Percentiles rank a stretch among this genome's conserved stretches.
These are phyloP conservation scores for Vaccinium myrtillus DNA, from an alignment of 148 eudicot species.

Conservation along the genomic window DNA sequence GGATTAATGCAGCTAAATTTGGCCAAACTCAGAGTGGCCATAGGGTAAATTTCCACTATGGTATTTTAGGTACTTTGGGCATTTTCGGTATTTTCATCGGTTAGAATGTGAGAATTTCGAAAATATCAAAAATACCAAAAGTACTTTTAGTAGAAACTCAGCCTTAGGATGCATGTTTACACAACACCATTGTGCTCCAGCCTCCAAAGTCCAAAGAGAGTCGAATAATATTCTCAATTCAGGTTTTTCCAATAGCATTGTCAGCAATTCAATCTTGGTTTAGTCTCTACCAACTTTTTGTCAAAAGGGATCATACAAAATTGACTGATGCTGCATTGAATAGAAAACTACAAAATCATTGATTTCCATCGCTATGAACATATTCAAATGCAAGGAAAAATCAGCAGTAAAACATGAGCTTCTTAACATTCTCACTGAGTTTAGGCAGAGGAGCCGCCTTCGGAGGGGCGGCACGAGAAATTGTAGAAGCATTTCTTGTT, in stretches of 20 bases:
- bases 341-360: background rate
- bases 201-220: background rate
- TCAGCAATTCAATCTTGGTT: background rate
- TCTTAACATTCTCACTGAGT: constrained; percentile 81
- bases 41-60: no score
- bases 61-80: no score
- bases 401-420: constrained; percentile 93
- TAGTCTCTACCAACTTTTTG: constrained; percentile 7
- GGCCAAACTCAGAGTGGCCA: background rate
- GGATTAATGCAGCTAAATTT: background rate
- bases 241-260: background rate
- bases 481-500: constrained; percentile 22
- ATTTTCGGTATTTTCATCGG: no score
- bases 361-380: constrained; percentile 1
- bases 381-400: background rate
- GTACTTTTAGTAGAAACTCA: no score
- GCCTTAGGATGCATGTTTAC: background rate
- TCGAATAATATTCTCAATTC: background rate
- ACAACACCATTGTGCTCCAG: background rate
- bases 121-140: no score
- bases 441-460: constrained; percentile 70
- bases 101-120: no score
- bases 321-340: background rate
- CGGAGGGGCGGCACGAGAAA: constrained; percentile 53
- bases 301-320: constrained; percentile 2